phyloP scores from a whole-genome alignment of 2,329 filamentous ascomycete species.

The Fusarium sp. region DNA sequence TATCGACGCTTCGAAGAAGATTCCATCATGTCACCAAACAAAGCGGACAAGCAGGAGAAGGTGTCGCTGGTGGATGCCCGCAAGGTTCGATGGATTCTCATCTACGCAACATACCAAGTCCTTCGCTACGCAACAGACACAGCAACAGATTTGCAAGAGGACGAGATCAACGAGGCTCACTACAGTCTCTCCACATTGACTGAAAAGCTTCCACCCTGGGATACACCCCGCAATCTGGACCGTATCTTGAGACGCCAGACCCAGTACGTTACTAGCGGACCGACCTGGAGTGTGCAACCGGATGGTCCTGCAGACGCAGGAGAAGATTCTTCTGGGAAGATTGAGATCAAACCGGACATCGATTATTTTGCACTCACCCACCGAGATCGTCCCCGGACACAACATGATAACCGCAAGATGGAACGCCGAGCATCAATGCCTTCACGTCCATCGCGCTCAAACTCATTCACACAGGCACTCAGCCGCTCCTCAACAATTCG shows the following conservation, averaged over 20 bases:
- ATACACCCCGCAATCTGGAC: conserved; percentile 43
- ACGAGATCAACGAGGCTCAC: conserved; percentile 64
- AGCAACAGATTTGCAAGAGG: conserved; percentile 66
- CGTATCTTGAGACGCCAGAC: conserved; percentile 45
- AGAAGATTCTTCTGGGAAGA: conserved; percentile 19
- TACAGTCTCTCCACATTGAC: conserved; percentile 65
- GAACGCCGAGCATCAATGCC: conserved; percentile 32
- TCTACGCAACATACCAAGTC: conserved; percentile 79
- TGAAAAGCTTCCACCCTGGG: conserved; percentile 58
- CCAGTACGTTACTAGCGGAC: conserved; percentile 33
- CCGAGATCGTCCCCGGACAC: conserved; percentile 29
- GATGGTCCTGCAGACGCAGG: background rate
- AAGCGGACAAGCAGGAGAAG: conserved; percentile 65
- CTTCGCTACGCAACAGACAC: conserved; percentile 70
- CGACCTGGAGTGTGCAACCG: conserved; percentile 15
- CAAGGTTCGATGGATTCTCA: conserved; percentile 80
- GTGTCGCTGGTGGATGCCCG: conserved; percentile 69
- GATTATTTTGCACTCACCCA: conserved; percentile 62
- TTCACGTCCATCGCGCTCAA: conserved; percentile 42
- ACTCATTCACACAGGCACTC: conserved; percentile 45
- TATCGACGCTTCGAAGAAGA: conserved; percentile 77
- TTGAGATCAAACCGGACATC: conserved; percentile 64
- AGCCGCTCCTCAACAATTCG: conserved; percentile 48
- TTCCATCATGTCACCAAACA: conserved; percentile 58
- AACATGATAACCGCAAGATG: conserved; percentile 6